phyloP scores from a whole-genome alignment of 495 filamentous ascomycete species.

The Bathelium albidoporum region DNA sequence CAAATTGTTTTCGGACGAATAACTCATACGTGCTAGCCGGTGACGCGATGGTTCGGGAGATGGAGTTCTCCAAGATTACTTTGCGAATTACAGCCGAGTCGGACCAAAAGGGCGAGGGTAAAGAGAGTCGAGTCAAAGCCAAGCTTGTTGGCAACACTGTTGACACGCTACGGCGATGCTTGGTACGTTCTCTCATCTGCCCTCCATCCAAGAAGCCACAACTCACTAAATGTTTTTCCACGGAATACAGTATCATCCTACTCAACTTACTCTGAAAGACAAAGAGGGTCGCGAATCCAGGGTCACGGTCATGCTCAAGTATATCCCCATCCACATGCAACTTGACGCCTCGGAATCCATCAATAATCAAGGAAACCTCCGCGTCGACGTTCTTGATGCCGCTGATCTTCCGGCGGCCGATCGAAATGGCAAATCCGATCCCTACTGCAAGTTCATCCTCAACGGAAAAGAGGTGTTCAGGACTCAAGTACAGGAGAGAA shows the following conservation, averaged over 20 bases:
- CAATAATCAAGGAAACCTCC: slow-evolving; percentile 93
- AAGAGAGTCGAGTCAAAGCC: slow-evolving; percentile 62
- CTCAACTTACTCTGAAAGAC: slow-evolving; percentile 63
- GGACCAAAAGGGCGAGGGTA: slow-evolving; percentile 61
- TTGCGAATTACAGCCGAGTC: slow-evolving; percentile 67
- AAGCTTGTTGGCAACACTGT: slow-evolving; percentile 78
- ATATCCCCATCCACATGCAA: slow-evolving; percentile 84
- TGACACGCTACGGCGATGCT: slow-evolving; percentile 71
- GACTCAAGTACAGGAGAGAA: slow-evolving; percentile 93
- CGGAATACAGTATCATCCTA: slow-evolving; percentile 66
- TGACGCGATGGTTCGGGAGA: slow-evolving; percentile 90
- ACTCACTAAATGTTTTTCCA: neutral
- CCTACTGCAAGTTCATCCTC: slow-evolving; percentile 88
- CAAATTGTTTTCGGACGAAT: neutral
- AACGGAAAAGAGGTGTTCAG: slow-evolving; percentile 82
- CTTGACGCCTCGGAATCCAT: slow-evolving; percentile 92
- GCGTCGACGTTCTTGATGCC: slow-evolving; percentile 83
- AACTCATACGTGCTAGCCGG: slow-evolving; percentile 46
- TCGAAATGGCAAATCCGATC: slow-evolving; percentile 91
- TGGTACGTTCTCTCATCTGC: slow-evolving; percentile 44
- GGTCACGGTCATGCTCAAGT: slow-evolving; percentile 83
- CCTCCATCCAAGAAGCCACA: neutral
- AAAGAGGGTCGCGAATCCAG: slow-evolving; percentile 66
- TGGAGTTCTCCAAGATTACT: slow-evolving; percentile 89
- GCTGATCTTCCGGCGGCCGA: slow-evolving; percentile 82